Evolutionary conservation across 768 basidiomycete genomes (phyloP).

Genomic region (Panaeolus papilionaceus): DNA sequence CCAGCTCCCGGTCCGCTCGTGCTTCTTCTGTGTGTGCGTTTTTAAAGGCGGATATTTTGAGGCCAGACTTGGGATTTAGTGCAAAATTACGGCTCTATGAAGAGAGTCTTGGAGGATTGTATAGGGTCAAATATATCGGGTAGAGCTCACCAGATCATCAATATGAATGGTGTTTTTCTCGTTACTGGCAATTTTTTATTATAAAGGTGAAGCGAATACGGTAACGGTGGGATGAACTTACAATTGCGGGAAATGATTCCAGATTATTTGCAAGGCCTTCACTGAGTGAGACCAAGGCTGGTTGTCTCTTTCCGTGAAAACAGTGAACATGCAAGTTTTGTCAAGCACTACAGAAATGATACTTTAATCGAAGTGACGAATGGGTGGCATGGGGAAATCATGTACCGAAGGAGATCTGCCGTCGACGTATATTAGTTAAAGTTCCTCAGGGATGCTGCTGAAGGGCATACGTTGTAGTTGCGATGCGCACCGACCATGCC

Average conservation of each 20-base stretch:
- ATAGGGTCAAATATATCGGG: not conserved
- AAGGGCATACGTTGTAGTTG: conserved; percentile 66
- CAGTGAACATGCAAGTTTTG: conserved; percentile 88
- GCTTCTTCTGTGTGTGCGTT: conserved; percentile 72
- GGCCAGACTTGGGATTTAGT: conserved; percentile 81
- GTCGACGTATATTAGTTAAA: not conserved
- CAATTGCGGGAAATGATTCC: conserved; percentile 88
- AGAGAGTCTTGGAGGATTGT: conserved; percentile 15
- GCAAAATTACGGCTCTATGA: conserved; percentile 83
- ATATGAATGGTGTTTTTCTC: conserved; percentile 84
- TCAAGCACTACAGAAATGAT: conserved; percentile 64
- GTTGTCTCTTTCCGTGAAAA: conserved; percentile 75
- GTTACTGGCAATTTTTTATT: conserved; percentile 43
- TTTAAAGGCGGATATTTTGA: conserved; percentile 86
- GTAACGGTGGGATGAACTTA: conserved; percentile 34
- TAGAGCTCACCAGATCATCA: conserved; percentile 72
- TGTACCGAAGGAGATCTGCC: conserved; percentile 69
- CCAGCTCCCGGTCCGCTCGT: conserved; percentile 71
- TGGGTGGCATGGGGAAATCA: not conserved
- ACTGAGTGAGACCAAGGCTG: conserved; percentile 83
- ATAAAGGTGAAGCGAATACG: not conserved
- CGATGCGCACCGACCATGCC: conserved; percentile 78
- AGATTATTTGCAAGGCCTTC: conserved; percentile 84
- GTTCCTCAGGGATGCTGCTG: conserved; percentile 3
- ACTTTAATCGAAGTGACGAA: not conserved